phyloP scores from a whole-genome alignment of 108 stramenopile species.

The Skeletonema costatum region DNA sequence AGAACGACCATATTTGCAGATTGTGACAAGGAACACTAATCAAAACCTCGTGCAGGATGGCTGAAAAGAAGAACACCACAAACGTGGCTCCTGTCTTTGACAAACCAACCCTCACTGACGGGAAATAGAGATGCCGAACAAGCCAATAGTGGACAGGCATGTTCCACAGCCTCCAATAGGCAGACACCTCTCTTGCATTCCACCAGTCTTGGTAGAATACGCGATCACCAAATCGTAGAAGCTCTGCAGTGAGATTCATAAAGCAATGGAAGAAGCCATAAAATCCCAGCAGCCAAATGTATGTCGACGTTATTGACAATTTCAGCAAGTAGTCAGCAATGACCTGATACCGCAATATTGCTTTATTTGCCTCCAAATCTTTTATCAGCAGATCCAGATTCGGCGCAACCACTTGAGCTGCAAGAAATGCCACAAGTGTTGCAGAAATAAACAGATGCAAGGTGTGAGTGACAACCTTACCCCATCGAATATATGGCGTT shows the following conservation, averaged over 20 bases:
- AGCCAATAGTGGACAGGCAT: constrained; percentile 95
- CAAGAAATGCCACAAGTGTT: constrained; percentile 61
- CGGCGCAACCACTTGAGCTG: constrained; percentile 73
- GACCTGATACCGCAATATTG: constrained; percentile 48
- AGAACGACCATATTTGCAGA: constrained; percentile 75
- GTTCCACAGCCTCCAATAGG: constrained; percentile 95
- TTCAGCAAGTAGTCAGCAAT: constrained; percentile 78
- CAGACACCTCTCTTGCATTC: constrained; percentile 87
- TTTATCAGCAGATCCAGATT: constrained; percentile 55
- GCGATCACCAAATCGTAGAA: constrained; percentile 92
- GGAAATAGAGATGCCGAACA: constrained; percentile 92
- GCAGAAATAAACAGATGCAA: constrained; percentile 56
- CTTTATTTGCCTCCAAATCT: constrained; percentile 64
- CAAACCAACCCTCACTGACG: constrained; percentile 71
- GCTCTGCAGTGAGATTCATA: constrained; percentile 90
- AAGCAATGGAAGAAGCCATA: constrained; percentile 91
- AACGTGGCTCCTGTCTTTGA: constrained; percentile 72
- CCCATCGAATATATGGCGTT: constrained; percentile 49
- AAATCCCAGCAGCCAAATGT: constrained; percentile 92
- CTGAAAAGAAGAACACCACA: constrained; percentile 90
- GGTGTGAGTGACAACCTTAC: constrained; percentile 53
- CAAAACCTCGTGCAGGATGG: constrained; percentile 91
- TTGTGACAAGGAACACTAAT: constrained; percentile 90
- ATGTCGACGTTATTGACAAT: constrained; percentile 84
- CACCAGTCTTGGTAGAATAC: constrained; percentile 88